phyloP scores from a whole-genome alignment of 805 yeast species.

The Metschnikowia gelsemii region DNA sequence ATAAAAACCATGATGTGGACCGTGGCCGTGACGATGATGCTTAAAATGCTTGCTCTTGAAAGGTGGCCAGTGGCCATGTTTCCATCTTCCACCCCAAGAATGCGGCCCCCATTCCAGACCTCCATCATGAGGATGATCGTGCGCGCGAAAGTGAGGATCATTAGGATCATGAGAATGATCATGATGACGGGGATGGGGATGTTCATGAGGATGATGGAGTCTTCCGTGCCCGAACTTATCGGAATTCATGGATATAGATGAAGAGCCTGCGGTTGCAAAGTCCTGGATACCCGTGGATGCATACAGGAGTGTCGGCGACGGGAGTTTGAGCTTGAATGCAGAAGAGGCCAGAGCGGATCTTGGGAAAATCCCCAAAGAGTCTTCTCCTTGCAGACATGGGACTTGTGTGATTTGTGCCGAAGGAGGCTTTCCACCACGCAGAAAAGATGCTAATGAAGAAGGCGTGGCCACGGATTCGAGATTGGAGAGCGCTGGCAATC shows the following conservation, averaged over 20 bases:
- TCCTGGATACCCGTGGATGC: slow-evolving; percentile 10
- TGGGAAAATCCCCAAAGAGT: not conserved
- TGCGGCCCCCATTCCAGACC: too few relatives aligned
- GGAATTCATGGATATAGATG: slow-evolving; percentile 4
- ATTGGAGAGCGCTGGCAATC: not conserved
- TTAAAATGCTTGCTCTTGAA: slow-evolving; percentile 1
- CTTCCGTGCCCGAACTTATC: slow-evolving; percentile 4
- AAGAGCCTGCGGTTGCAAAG: slow-evolving; percentile 1
- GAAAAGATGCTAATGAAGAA: not conserved
- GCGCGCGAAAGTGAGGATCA: too few relatives aligned
- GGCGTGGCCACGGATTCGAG: not conserved
- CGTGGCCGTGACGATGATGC: too few relatives aligned
- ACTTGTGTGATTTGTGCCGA: too few relatives aligned
- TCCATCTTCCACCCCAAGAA: too few relatives aligned
- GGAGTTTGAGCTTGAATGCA: slow-evolving; percentile 11
- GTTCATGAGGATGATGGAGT: slow-evolving; percentile 1
- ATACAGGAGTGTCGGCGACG: slow-evolving; percentile 16
- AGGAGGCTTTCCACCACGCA: not conserved
- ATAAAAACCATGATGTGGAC: slow-evolving; percentile 2
- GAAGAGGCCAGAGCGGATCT: not conserved
- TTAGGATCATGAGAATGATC: not conserved
- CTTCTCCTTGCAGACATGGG: too few relatives aligned
- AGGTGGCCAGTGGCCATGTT: slow-evolving; percentile 1
- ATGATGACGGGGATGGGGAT: not conserved
- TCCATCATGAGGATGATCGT: too few relatives aligned